phyloP scores from a whole-genome alignment of 225 moss, liverwort and hornwort genomes.

The Physcomitrellopsis africana region DNA sequence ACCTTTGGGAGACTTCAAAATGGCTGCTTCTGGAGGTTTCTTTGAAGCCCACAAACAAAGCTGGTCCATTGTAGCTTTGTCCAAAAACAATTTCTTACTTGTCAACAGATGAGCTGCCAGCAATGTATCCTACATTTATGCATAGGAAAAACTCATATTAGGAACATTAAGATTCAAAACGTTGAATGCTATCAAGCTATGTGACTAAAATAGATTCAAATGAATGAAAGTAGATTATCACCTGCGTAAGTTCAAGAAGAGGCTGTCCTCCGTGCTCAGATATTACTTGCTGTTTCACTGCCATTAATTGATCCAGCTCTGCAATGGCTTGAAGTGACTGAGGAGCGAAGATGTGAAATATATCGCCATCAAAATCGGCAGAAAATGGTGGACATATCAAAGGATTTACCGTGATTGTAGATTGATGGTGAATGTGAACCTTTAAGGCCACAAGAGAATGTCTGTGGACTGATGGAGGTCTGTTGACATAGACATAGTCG shows the following conservation, averaged over 20 bases:
- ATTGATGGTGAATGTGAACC: constrained; percentile 58
- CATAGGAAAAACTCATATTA: neutral
- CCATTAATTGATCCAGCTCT: constrained; percentile 78
- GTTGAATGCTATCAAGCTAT: constrained; percentile 25
- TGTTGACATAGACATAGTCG: constrained; percentile 81
- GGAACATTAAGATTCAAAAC: constrained; percentile 41
- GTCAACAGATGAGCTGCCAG: constrained; percentile 77
- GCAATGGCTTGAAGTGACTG: constrained; percentile 79
- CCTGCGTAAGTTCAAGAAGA: constrained; percentile 64
- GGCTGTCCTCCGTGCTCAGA: constrained; percentile 85
- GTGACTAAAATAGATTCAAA: constrained; percentile 10
- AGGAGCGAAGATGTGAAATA: constrained; percentile 81
- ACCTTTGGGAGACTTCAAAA: constrained; percentile 66
- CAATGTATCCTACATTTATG: constrained; percentile 64
- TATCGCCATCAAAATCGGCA: constrained; percentile 94
- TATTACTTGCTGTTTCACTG: constrained; percentile 72
- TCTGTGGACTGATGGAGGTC: constrained; percentile 88
- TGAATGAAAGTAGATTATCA: constrained; percentile 24
- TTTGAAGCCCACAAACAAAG: constrained; percentile 65
- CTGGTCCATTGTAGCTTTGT: constrained; percentile 64
- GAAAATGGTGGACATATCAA: constrained; percentile 83
- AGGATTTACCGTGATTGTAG: constrained; percentile 79
- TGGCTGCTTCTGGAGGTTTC: constrained; percentile 63
- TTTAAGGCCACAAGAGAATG: constrained; percentile 85
- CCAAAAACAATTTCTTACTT: constrained; percentile 56